phyloP scores from a whole-genome alignment of 306 rosid genomes.

The Lupinus albus region DNA sequence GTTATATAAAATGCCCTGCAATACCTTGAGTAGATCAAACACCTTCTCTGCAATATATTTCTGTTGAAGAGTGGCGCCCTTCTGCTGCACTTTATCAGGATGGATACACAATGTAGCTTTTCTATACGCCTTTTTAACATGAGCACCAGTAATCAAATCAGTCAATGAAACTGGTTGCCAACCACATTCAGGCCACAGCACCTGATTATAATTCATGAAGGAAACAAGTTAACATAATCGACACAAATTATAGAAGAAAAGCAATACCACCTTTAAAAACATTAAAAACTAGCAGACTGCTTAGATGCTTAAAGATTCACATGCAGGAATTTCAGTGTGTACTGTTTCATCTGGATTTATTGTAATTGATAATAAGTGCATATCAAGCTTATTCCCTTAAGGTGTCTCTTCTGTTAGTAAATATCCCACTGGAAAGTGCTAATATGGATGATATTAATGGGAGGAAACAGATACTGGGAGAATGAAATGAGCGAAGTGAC shows the following conservation, averaged over 20 bases:
- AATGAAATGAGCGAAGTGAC: slow-evolving; percentile 4
- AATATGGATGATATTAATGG: slow-evolving; percentile 1
- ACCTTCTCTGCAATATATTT: slow-evolving; percentile 94
- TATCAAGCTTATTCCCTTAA: not conserved
- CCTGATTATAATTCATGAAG: slow-evolving; percentile 62
- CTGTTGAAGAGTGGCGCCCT: slow-evolving; percentile 96
- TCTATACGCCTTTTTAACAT: slow-evolving; percentile 84
- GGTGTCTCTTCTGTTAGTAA: slow-evolving; percentile 4
- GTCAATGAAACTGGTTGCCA: slow-evolving; percentile 96
- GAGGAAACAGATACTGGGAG: slow-evolving; percentile 31
- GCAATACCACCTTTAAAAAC: not conserved
- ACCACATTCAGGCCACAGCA: slow-evolving; percentile 96
- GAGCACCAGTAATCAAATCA: slow-evolving; percentile 72
- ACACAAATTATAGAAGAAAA: slow-evolving; percentile 19
- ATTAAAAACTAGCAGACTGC: not conserved
- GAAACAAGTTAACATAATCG: slow-evolving; percentile 36
- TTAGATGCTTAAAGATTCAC: slow-evolving; percentile 35
- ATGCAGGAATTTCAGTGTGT: not conserved
- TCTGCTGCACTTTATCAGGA: slow-evolving; percentile 98
- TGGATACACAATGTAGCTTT: slow-evolving; percentile 95
- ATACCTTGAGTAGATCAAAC: slow-evolving; percentile 94
- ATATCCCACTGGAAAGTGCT: slow-evolving; percentile 16
- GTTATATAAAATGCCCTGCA: slow-evolving; percentile 11
- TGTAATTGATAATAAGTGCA: slow-evolving; percentile 22
- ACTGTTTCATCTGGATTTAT: slow-evolving; percentile 15